These are phyloP conservation scores for Curvularia eragrostidis DNA, from an alignment of 2,329 filamentous ascomycete species.

Conservation along the genomic window DNA sequence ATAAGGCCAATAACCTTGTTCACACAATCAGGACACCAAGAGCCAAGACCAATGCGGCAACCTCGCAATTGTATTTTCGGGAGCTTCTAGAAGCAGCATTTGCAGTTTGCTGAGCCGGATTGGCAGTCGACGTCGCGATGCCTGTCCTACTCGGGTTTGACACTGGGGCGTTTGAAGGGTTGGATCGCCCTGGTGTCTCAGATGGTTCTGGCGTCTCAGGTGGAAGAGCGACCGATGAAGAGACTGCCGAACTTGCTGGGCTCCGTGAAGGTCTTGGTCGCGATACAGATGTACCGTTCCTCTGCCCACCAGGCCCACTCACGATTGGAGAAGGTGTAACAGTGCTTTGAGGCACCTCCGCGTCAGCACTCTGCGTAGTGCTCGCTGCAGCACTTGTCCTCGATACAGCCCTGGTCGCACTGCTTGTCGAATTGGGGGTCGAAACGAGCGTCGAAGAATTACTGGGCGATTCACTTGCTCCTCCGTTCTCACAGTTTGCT, in stretches of 20 bases:
- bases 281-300: neutral
- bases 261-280: neutral
- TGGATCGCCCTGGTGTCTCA: neutral
- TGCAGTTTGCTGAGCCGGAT: constrained; percentile 17
- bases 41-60: constrained; percentile 1
- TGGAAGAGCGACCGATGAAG: constrained; percentile 1
- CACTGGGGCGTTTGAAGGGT: constrained; percentile 10
- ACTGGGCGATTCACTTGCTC: constrained; percentile 13
- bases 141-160: constrained; percentile 5
- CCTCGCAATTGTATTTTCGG: neutral
- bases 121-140: constrained; percentile 12
- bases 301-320: neutral
- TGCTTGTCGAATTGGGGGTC: constrained; percentile 7
- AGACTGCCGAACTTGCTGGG: neutral
- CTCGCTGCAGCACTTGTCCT: neutral
- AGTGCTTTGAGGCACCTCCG: neutral
- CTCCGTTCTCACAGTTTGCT: constrained; percentile 24
- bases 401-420: constrained; percentile 1
- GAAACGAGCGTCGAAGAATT: constrained; percentile 14
- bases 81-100: constrained; percentile 18
- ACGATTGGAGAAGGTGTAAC: neutral
- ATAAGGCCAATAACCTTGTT: neutral
- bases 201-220: constrained; percentile 6
- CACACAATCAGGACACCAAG: constrained; percentile 12
- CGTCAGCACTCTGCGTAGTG: neutral